phyloP scores from a whole-genome alignment of 805 yeast species.

The Yamadazyma paraphyllophila region DNA sequence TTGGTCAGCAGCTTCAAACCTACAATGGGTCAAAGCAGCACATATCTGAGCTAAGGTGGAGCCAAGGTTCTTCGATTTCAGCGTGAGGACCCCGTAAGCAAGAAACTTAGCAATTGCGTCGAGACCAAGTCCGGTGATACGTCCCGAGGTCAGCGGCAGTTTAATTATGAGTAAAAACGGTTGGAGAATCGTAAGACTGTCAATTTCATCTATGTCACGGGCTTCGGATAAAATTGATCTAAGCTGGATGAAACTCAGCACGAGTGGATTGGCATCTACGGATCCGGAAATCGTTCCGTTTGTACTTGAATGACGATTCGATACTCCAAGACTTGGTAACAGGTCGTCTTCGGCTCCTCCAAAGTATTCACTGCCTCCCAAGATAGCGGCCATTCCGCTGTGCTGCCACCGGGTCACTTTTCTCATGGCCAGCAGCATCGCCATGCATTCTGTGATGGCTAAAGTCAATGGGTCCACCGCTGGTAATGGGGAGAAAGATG shows the following conservation, averaged over 20 bases:
- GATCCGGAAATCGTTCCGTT: not conserved
- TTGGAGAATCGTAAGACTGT: slow-evolving; percentile 69
- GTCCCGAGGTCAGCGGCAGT: slow-evolving; percentile 82
- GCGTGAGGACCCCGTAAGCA: slow-evolving; percentile 62
- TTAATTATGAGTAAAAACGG: slow-evolving; percentile 85
- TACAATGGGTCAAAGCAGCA: slow-evolving; percentile 82
- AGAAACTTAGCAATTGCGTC: slow-evolving; percentile 73
- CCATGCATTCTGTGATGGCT: slow-evolving; percentile 84
- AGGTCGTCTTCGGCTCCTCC: slow-evolving; percentile 38
- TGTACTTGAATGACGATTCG: not conserved
- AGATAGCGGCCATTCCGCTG: slow-evolving; percentile 78
- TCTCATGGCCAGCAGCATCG: slow-evolving; percentile 85
- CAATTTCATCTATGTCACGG: slow-evolving; percentile 52
- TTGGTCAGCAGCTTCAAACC: slow-evolving; percentile 94
- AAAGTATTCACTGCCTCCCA: slow-evolving; percentile 61
- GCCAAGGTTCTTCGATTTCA: slow-evolving; percentile 51
- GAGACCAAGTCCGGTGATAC: slow-evolving; percentile 78
- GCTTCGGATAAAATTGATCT: slow-evolving; percentile 66
- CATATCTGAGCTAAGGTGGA: slow-evolving; percentile 63
- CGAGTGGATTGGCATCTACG: slow-evolving; percentile 44
- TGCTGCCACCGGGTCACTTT: slow-evolving; percentile 65
- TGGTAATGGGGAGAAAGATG: not conserved
- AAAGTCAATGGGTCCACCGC: slow-evolving; percentile 77
- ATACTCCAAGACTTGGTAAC: slow-evolving; percentile 15
- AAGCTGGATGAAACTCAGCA: slow-evolving; percentile 77